These are phyloP conservation scores for Erythrophleum fordii DNA, from an alignment of 306 rosid species.

Conservation along the genomic window DNA sequence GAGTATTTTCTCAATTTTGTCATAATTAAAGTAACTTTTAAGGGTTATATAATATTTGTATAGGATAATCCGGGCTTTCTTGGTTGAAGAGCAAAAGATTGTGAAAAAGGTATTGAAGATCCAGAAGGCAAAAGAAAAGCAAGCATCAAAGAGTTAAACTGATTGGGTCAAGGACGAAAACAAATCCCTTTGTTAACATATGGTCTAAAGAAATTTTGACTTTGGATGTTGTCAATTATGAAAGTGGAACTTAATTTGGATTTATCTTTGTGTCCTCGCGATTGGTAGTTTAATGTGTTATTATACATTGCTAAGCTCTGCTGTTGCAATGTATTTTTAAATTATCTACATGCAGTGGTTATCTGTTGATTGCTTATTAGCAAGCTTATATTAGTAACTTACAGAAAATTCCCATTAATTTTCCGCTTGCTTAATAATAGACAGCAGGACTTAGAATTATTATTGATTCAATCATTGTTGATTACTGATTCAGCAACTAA, in stretches of 20 bases:
- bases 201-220: slow-evolving; percentile 61
- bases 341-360: background rate
- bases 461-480: background rate
- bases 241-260: slow-evolving; percentile 39
- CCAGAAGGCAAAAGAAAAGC: slow-evolving; percentile 87
- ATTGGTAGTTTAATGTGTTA: slow-evolving; percentile 4
- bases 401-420: background rate
- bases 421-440: background rate
- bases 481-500: no score
- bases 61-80: slow-evolving; percentile 85
- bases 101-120: slow-evolving; percentile 96
- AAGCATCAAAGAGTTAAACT: slow-evolving; percentile 57
- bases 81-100: slow-evolving; percentile 92
- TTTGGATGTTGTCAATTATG: slow-evolving; percentile 45
- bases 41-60: background rate
- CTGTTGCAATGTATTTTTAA: background rate
- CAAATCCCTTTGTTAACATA: slow-evolving; percentile 32
- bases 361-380: background rate
- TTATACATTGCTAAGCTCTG: background rate
- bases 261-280: slow-evolving; percentile 24
- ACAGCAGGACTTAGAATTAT: background rate
- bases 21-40: background rate
- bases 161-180: background rate
- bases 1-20: background rate
- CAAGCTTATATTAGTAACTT: background rate